Base-by-base conservation (phyloP, 345 rosid species). In the Mangifera indica region DNA sequence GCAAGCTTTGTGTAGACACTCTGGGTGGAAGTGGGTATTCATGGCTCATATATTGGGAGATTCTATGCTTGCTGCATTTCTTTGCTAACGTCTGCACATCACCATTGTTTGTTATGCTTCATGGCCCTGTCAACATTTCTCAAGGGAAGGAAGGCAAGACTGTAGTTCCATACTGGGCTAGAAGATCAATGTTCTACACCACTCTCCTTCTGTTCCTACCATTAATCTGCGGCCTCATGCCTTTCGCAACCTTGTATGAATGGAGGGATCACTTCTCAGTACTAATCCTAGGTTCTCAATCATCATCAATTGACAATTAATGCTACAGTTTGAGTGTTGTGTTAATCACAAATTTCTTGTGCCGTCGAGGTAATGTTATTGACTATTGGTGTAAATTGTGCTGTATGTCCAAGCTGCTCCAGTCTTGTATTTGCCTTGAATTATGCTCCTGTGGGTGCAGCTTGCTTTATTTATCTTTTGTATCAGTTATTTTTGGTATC, bases 31-130 rank as follows among this genome's bases (percentile, higher is more conserved):
- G 81, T 1, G 99, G 98, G 52, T 68, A 76, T 7, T 78, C 59
- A 25, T 96, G 99, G 99, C 84, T 93, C 12, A 15, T 84, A 1
- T 78, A 83, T 54, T 96, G 98, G 98, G 93, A 89, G 67, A 60
- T 72, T 71, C 77, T 88, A 8, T 93, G 98, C 85, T 7, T 81
- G 18, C 63, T 89, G 69, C 97, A 91, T 62, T 92, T 92, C 72
- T 48, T 88, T 29, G 78, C 92, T 0, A 89, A 79, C 55, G 68
- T 74, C 17, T 86, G 70, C 49, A 79, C 85, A 0, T 69, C 89
- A 3, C 44, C 54, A 13, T 71, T 92, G 78, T 89, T 81, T 70
- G 18, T 60, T 58, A 24, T 84, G 24, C 83, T 95, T 24, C 76
- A 88, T 1, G 96, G 98, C 13, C 91, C 89, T 0, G 45, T 89